Base-by-base conservation (phyloP, 2,329 filamentous ascomycete species). In the Fusarium sp. region DNA sequence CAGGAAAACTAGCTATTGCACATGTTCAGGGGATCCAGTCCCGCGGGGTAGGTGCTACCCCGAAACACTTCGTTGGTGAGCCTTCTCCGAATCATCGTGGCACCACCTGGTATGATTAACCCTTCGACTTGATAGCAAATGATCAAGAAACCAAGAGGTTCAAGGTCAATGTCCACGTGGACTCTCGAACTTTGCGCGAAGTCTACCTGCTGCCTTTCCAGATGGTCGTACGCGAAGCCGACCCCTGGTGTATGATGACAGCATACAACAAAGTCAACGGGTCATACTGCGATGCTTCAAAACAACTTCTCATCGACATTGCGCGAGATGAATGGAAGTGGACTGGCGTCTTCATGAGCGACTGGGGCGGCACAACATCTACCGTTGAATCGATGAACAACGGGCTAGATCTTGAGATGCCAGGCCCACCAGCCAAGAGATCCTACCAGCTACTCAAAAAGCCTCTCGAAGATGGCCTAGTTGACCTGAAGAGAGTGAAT, bases 141-240 rank as follows among this genome's bases (percentile, higher is more conserved):
- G 85, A 87, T 62, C 82, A 85, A 66, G 85, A 87, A 62, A 83
- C 83, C 9, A 78, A 83, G 60, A 81, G 85, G n/a, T 82, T 84
- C 65, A 80, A 79, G 0, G 80, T 84, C 41, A 79, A 86, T 74
- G 81, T 82, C 36, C 74, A 83, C 30, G 79, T 87, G 39, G 78
- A 81, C 4, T 81, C 89, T 63, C 81, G 88, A 53, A 85, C 88
- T 1, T 76, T 90, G 58, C 82, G 89, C 16, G 89, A 91, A 75
- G 87, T 91, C 30, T 91, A 91, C 70, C 80, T 91, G 15, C 81
- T 87, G 76, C 89, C 89, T 0, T 91, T 91, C 69, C 87, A 90
- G 75, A 84, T 90, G 62, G 87, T 87, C 1, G 81, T 90, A 67
- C 81, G 85, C 13, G 85, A 89, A 31, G 85, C 85, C 16, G 84